Percentiles rank a stretch among this genome's conserved stretches.
These are phyloP conservation scores for Leccinum boreale DNA, from an alignment of 768 basidiomycete genomes.

Conservation along the genomic window DNA sequence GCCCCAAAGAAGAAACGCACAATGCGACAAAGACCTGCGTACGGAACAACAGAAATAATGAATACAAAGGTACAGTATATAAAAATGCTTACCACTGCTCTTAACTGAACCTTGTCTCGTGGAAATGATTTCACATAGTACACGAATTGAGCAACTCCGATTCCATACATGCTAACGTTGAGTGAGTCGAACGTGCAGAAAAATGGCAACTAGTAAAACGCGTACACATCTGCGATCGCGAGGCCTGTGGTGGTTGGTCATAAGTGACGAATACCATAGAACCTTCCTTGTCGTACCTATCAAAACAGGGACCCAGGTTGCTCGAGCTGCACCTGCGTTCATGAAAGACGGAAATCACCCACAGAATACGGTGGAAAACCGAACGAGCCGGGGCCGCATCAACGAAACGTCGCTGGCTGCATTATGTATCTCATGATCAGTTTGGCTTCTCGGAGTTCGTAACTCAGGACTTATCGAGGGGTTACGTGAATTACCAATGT, in stretches of 20 bases:
- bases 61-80: neutral
- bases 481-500: too few species aligned
- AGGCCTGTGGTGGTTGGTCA: constrained; percentile 16
- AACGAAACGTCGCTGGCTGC: too few species aligned
- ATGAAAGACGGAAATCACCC: constrained; percentile 2
- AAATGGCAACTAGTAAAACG: neutral
- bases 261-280: neutral
- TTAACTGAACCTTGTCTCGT: constrained; percentile 9
- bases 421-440: too few species aligned
- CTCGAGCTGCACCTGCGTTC: neutral
- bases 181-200: neutral
- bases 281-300: constrained; percentile 9
- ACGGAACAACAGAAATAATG: neutral
- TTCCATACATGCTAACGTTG: neutral
- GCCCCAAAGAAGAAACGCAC: neutral
- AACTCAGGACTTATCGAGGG: too few species aligned
- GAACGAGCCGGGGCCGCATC: neutral
- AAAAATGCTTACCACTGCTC: constrained; percentile 9
- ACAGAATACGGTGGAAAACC: neutral
- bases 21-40: constrained; percentile 9
- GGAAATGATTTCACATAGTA: constrained; percentile 18
- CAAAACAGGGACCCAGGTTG: constrained; percentile 13
- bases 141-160: neutral
- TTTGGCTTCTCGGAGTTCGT: too few species aligned
- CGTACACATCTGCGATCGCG: constrained; percentile 12